Percentiles rank a stretch among this genome's conserved stretches.
Evolutionary conservation across 768 basidiomycete genomes (phyloP).

Genomic region (Cubamyces lactineus): DNA sequence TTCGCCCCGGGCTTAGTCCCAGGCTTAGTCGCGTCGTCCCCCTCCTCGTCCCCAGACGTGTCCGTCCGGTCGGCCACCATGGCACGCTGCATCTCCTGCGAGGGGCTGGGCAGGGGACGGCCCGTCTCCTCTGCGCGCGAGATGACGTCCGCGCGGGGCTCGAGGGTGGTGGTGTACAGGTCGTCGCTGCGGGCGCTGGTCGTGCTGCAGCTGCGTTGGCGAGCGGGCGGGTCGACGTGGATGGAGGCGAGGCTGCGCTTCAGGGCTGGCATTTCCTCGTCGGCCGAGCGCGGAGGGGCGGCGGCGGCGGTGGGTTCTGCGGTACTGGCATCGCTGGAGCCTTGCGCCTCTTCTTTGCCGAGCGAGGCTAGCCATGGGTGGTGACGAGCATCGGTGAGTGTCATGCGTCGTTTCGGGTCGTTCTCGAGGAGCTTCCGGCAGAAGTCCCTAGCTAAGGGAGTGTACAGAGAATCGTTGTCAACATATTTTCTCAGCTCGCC

Average conservation of each 20-base stretch:
- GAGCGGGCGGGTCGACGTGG: background rate
- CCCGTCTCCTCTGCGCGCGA: background rate
- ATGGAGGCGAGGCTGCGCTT: background rate
- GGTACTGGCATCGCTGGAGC: background rate
- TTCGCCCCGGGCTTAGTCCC: background rate
- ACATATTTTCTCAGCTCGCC: background rate
- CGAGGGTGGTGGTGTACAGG: background rate
- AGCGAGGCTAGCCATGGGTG: slow-evolving; percentile 72
- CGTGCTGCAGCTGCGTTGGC: background rate
- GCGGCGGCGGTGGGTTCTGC: background rate
- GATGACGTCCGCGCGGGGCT: slow-evolving; percentile 23
- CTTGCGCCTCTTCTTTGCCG: background rate
- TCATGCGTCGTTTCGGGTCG: slow-evolving; percentile 68
- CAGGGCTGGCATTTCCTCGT: background rate
- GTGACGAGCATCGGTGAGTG: slow-evolving; percentile 60
- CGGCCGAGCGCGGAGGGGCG: background rate
- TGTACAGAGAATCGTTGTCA: background rate
- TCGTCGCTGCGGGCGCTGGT: background rate
- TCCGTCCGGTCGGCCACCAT: background rate
- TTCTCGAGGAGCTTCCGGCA: slow-evolving; percentile 62
- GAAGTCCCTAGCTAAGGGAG: slow-evolving; percentile 59
- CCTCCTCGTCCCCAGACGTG: background rate
- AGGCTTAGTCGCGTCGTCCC: background rate
- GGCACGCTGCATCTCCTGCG: slow-evolving; percentile 39
- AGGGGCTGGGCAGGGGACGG: background rate